Percentiles rank a stretch among this genome's conserved stretches.
phyloP scores from a whole-genome alignment of 768 basidiomycete genomes.

The Cantharellus cinnabarinus region DNA sequence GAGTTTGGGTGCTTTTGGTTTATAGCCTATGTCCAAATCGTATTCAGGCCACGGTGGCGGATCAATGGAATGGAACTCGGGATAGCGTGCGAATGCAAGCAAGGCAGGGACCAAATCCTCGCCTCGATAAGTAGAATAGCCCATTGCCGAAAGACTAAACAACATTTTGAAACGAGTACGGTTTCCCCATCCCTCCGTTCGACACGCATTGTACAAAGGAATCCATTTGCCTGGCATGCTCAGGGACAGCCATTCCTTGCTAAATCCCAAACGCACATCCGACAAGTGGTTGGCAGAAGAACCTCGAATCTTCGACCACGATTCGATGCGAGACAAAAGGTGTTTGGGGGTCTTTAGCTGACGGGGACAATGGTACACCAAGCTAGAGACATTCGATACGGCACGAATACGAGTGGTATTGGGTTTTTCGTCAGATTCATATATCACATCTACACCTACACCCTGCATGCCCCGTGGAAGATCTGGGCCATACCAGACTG shows the following conservation, averaged over 20 bases:
- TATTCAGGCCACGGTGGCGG: slow-evolving; percentile 9
- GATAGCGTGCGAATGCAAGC: slow-evolving; percentile 22
- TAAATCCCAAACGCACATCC: not conserved
- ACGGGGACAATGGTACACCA: too few species aligned
- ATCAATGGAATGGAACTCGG: slow-evolving; percentile 29
- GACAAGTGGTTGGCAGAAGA: not conserved
- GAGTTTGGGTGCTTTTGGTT: not conserved
- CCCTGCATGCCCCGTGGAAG: too few species aligned
- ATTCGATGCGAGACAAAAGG: too few species aligned
- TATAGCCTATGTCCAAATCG: not conserved
- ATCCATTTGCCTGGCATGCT: not conserved
- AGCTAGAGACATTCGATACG: too few species aligned
- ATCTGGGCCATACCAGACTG: too few species aligned
- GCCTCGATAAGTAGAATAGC: not conserved
- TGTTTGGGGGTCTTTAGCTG: too few species aligned
- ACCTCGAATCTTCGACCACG: too few species aligned
- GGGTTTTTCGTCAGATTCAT: too few species aligned
- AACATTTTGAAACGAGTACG: not conserved
- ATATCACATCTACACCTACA: too few species aligned
- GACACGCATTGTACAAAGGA: not conserved
- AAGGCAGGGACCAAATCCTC: not conserved
- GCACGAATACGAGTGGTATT: too few species aligned
- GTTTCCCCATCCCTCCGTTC: not conserved
- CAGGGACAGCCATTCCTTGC: not conserved
- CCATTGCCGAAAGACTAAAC: not conserved